phyloP scores from a whole-genome alignment of 1,284 basidiomycete genomes.

The Puccinia hordei region DNA sequence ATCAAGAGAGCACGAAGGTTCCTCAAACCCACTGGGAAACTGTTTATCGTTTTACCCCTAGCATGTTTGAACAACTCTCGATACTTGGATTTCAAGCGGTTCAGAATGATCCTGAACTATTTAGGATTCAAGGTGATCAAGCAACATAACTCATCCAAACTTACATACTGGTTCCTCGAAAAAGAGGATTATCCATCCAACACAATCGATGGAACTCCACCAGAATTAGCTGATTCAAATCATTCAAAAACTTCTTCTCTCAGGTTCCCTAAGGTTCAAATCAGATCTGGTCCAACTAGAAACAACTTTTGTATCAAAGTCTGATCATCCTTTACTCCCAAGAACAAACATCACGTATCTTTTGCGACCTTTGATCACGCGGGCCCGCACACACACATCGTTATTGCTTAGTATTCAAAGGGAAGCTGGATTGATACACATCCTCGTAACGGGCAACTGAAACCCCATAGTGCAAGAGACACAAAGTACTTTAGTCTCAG shows the following conservation, averaged over 20 bases:
- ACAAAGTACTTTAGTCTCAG: too few relatives aligned
- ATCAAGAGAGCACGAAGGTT: slow-evolving; percentile 55
- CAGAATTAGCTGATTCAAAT: not conserved
- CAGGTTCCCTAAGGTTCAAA: slow-evolving; percentile 58
- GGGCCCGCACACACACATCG: too few relatives aligned
- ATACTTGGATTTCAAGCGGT: slow-evolving; percentile 59
- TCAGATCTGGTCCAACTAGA: slow-evolving; percentile 57
- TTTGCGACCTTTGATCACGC: too few relatives aligned
- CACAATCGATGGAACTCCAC: not conserved
- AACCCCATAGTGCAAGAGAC: too few relatives aligned
- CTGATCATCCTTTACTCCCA: not conserved
- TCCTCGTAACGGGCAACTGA: too few relatives aligned
- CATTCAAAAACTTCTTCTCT: not conserved
- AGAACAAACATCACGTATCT: not conserved
- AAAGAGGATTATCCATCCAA: slow-evolving; percentile 36
- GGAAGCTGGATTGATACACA: too few relatives aligned
- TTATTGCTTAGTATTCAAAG: too few relatives aligned
- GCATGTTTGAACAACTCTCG: slow-evolving; percentile 59
- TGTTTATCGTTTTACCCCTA: slow-evolving; percentile 61
- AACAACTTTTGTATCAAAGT: slow-evolving; percentile 60
- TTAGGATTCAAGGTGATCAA: slow-evolving; percentile 58
- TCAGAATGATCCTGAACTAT: slow-evolving; percentile 57
- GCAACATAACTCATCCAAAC: slow-evolving; percentile 59
- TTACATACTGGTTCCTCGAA: slow-evolving; percentile 60
- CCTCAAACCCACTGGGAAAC: slow-evolving; percentile 56